Evolutionary conservation across 306 rosid species (phyloP), one percentile per base, ranked within the genome.

Genomic region (Corylus americana): DNA sequence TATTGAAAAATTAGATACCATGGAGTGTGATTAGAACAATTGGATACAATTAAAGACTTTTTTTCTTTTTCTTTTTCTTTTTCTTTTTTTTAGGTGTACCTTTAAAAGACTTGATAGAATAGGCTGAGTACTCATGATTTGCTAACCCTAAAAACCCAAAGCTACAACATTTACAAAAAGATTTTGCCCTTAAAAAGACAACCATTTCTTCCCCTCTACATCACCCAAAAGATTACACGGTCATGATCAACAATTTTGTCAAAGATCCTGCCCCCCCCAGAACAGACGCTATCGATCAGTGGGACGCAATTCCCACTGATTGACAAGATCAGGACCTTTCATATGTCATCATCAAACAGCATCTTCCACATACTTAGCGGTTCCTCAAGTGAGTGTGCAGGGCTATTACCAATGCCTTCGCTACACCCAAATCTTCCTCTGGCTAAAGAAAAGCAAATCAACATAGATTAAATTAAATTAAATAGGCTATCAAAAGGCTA

Each of bases 361-460:
- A 51, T 71, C 74, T 62, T 69, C 74, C 9, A 29, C 62, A 39
- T 73, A 13, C 70, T 35, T 18, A 58, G 12, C 27, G 72, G 89
- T 44, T 69, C 64, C 44, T 81, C 73, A 45, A 45, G 55, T 85
- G 87, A 11, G 51, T 77, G 55, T 82, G 22, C 80, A 82, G 71
- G 85, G 87, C 72, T 79, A 68, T 27, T 73, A 27, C 55, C 51
- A 42, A 77, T 12, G 22, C 64, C 87, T 71, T 48, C 47, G 51
- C 61, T 5, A 57, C 77, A 77, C 53, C 76, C 49, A 55, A 78
- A 54, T 9, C 51, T 61, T 1, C 14, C 53, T 55, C 39, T 62
- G 22, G 7, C 10, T n/a, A 54, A 70, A 63, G 44, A 37, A 53
- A 66, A 49, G 45, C 72, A 49, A 61, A 77, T 59, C 20, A 20